phyloP scores from a whole-genome alignment of 2,329 filamentous ascomycete genomes.

The Whalleya microplaca region DNA sequence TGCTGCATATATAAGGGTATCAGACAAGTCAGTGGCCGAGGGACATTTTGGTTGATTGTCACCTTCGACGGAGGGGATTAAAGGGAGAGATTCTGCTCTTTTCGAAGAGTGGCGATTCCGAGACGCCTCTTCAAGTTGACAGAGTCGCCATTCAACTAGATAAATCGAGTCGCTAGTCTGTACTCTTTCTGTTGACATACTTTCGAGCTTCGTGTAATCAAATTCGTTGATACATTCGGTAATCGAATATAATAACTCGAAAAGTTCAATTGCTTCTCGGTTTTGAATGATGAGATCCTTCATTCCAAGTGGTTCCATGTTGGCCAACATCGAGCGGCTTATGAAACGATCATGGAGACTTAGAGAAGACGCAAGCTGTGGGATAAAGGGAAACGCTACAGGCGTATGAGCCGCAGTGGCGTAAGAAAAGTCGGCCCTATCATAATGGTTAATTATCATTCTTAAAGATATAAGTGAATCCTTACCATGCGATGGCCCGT shows the following conservation, averaged over 20 bases:
- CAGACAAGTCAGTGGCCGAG: conserved; percentile 33
- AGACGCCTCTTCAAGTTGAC: conserved; percentile 32
- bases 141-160: conserved; percentile 37
- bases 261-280: conserved; percentile 33
- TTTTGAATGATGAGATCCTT: conserved; percentile 31
- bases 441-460: conserved; percentile 13
- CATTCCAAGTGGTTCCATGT: conserved; percentile 16
- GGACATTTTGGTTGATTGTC: conserved; percentile 8
- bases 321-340: conserved; percentile 29
- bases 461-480: neutral
- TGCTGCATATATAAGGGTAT: conserved; percentile 34
- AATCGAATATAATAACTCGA: conserved; percentile 37
- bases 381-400: conserved; percentile 37
- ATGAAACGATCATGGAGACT: conserved; percentile 34
- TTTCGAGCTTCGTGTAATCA: conserved; percentile 36
- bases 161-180: conserved; percentile 40
- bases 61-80: conserved; percentile 14
- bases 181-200: conserved; percentile 33
- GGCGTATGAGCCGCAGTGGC: conserved; percentile 35
- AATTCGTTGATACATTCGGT: conserved; percentile 37
- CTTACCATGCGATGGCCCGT: conserved; percentile 38
- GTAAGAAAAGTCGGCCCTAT: conserved; percentile 40
- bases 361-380: conserved; percentile 33
- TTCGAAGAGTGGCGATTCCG: conserved; percentile 22
- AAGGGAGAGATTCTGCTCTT: conserved; percentile 18